Conservation (phyloP, 805 yeast genomes). For the Ogataea sp. region DNA sequence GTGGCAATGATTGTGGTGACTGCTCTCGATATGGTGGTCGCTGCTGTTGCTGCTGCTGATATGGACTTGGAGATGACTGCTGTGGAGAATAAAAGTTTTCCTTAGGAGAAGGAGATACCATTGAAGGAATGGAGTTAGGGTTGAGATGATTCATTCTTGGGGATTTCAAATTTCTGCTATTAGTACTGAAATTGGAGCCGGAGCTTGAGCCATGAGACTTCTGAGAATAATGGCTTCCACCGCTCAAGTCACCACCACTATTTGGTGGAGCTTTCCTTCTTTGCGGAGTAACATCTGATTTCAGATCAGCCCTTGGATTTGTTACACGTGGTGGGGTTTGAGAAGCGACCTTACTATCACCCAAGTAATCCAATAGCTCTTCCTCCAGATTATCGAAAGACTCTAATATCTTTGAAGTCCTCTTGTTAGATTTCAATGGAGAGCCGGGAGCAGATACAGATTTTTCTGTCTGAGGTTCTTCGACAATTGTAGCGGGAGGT, state of each 20-base stretch:
- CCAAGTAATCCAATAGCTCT: slow-evolving; percentile 17
- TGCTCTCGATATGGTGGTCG: no score
- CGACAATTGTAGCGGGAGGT: no score
- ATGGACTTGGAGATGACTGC: not conserved
- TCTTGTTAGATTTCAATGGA: slow-evolving; percentile 2
- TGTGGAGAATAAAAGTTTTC: not conserved
- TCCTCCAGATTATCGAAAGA: slow-evolving; percentile 21
- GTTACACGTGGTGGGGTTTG: no score
- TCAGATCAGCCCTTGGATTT: no score
- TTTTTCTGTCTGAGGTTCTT: no score
- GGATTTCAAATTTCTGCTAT: not conserved
- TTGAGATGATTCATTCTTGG: not conserved
- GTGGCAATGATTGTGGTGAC: not conserved
- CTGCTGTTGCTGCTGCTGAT: no score
- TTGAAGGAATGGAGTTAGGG: slow-evolving; percentile 2
- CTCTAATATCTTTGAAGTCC: slow-evolving; percentile 17
- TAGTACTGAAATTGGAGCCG: not conserved
- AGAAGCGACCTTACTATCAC: not conserved
- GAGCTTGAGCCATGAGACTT: not conserved
- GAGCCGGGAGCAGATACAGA: no score
- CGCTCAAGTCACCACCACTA: no score
- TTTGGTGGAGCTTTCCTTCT: no score
- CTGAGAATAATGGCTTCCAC: no score
- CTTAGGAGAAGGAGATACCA: not conserved
- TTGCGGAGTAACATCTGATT: no score